phyloP scores from a whole-genome alignment of 2,329 filamentous ascomycete genomes.

The Diaporthe sp. region DNA sequence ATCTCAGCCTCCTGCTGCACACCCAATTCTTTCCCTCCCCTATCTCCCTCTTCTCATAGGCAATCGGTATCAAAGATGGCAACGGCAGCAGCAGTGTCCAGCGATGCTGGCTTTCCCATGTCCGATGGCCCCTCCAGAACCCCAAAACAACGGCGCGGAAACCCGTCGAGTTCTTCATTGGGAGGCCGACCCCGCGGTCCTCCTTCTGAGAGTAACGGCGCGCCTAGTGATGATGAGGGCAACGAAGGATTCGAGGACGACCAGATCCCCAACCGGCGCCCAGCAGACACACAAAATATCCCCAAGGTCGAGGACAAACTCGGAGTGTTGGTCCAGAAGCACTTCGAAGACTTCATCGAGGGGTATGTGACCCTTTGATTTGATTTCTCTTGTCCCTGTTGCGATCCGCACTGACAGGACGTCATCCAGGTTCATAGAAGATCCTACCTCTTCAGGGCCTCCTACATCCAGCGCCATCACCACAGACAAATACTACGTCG shows the following conservation, averaged over 20 bases:
- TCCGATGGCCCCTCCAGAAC: constrained; percentile 67
- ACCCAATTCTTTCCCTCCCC: neutral
- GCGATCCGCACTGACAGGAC: constrained; percentile 28
- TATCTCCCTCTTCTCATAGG: neutral
- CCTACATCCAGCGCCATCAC: constrained; percentile 78
- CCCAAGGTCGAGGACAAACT: constrained; percentile 83
- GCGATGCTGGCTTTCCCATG: constrained; percentile 70
- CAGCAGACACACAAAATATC: constrained; percentile 65
- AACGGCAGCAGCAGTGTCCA: constrained; percentile 63
- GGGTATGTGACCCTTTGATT: constrained; percentile 62
- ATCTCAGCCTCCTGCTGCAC: constrained; percentile 27
- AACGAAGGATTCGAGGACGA: constrained; percentile 73
- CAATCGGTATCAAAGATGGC: constrained; percentile 40
- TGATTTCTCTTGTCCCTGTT: constrained; percentile 2
- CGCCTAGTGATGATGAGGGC: constrained; percentile 72
- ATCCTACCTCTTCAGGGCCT: constrained; percentile 72
- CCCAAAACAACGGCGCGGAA: constrained; percentile 57
- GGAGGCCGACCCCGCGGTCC: constrained; percentile 66
- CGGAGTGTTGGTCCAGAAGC: constrained; percentile 79
- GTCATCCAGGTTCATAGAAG: constrained; percentile 72
- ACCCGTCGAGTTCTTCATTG: constrained; percentile 64
- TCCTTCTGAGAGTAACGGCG: constrained; percentile 73
- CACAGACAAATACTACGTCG: constrained; percentile 87
- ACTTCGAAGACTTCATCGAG: constrained; percentile 86
- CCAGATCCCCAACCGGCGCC: constrained; percentile 68